A percentile compares a stretch with the other conserved stretches of the same genome.
These are phyloP conservation scores for Rhynchosporium secalis DNA, from an alignment of 2,329 filamentous ascomycete genomes.

Conservation along the genomic window DNA sequence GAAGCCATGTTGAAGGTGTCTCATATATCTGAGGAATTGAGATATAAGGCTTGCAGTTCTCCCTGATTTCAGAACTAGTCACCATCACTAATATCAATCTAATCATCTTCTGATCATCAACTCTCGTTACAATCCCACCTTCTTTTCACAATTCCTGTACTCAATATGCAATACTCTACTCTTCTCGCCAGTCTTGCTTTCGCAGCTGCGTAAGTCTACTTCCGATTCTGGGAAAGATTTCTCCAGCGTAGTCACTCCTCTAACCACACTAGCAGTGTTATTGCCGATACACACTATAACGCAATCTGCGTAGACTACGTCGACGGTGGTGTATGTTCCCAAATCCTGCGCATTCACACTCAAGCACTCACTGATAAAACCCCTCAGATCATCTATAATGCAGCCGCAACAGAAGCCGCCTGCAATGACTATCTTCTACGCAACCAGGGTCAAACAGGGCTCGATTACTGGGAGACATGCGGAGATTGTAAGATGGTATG, in stretches of 20 bases:
- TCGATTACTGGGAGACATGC: conserved; percentile 24
- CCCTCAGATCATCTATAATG: conserved; percentile 23
- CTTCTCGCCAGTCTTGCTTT: conserved; percentile 15
- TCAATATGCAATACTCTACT: conserved; percentile 24
- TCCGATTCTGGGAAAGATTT: not conserved
- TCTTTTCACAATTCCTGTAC: conserved; percentile 8
- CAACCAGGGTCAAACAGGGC: conserved; percentile 17
- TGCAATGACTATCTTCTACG: conserved; percentile 23
- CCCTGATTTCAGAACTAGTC: not conserved
- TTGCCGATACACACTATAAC: conserved; percentile 33
- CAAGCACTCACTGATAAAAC: not conserved
- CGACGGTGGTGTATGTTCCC: conserved; percentile 13
- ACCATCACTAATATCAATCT: not conserved
- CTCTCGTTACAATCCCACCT: not conserved
- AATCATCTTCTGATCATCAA: not conserved
- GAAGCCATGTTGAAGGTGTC: no score
- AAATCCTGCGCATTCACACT: not conserved
- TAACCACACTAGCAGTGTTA: conserved; percentile 15
- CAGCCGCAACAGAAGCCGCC: conserved; percentile 20
- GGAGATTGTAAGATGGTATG: conserved; percentile 26
- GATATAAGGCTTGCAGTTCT: not conserved
- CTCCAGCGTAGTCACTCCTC: no score
- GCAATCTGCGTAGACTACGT: conserved; percentile 21
- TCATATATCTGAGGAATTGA: not conserved
- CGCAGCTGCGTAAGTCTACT: conserved; percentile 14